Evolutionary conservation across 1,284 basidiomycete genomes (phyloP), one percentile per base, ranked within the genome.

Genomic region (Xerocomus nothofagi): DNA sequence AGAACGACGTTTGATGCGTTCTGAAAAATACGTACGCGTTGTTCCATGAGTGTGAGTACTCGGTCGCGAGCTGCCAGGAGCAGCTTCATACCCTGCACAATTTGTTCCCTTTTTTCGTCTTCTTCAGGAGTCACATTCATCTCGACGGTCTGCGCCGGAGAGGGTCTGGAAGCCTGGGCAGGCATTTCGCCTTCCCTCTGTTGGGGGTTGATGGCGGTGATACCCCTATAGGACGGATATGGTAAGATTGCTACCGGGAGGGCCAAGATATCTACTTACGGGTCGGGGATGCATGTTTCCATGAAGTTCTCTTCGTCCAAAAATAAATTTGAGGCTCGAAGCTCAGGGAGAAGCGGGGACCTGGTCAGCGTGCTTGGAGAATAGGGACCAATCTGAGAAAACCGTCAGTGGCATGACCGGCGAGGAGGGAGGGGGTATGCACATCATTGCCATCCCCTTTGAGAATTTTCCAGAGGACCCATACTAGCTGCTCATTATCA

Each of bases 391-490:
- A 90, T 86, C 86, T 88, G 47, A 4, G 33, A 27, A 24, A 20
- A 45, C 8, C n/a, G 30, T 64, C 23, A 58, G 52, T 10, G 6
- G 12, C 2, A 15, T 27, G 36, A 30, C 41, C n/a, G 38, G 38
- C 31, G 47, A 47, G 30, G 39, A 32, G 34, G 23, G n/a, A 42
- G 33, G 24, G 73, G 14, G 15, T 7, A 42, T 43, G 80, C 55
- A 88, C 87, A 73, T 89, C 86, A 54, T 80, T 81, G 10, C 87
- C 87, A 62, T 88, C 86, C 41, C 87, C 87, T 62, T 81, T 85
- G 47, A 89, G 70, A 49, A 89, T 85, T 70, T 89, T 89, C 86
- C 86, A 89, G 47, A 89, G 71, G 30, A 89, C 86, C 86, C 87
- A 89, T 30, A 88, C 82, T 40, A 89, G 71, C 59, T 87, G 87